Evolutionary conservation across 139 green algal species (phyloP).

Genomic region (Ostreobium quekettii): DNA sequence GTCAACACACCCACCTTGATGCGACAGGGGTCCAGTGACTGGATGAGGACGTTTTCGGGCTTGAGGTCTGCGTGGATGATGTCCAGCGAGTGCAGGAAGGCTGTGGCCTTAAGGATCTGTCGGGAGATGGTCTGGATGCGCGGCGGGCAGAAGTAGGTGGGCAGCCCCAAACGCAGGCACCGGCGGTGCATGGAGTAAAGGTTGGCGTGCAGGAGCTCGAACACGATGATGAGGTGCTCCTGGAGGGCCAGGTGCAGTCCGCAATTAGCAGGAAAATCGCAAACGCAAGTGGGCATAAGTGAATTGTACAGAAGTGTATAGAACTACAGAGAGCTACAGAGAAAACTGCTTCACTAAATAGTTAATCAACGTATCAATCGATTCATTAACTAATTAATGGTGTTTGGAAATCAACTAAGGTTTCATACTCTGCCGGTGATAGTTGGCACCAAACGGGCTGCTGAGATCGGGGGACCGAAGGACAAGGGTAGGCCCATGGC

Average conservation of each 20-base stretch:
- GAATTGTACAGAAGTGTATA: not conserved
- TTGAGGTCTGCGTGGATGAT: conserved; percentile 96
- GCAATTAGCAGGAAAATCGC: no score
- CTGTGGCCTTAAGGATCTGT: conserved; percentile 62
- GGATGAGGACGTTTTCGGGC: conserved; percentile 96
- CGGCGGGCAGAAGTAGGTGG: conserved; percentile 80
- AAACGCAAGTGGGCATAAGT: not conserved
- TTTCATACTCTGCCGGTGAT: no score
- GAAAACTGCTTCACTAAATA: not conserved
- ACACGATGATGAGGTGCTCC: conserved; percentile 96
- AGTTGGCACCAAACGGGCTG: no score
- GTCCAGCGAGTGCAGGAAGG: conserved; percentile 82
- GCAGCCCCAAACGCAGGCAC: conserved; percentile 6
- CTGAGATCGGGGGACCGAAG: no score
- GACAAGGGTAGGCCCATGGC: no score
- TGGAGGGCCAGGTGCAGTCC: conserved; percentile 23
- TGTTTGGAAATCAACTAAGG: no score
- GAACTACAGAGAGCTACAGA: not conserved
- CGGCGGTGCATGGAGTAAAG: conserved; percentile 88
- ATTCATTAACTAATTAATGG: no score
- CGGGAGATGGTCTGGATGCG: conserved; percentile 76
- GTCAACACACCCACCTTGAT: conserved; percentile 39
- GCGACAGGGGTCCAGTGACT: conserved; percentile 46
- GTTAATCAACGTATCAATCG: no score
- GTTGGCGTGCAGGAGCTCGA: conserved; percentile 92